Evolutionary conservation across 1,284 basidiomycete genomes (phyloP).

Genomic region (Meripilus lineatus): DNA sequence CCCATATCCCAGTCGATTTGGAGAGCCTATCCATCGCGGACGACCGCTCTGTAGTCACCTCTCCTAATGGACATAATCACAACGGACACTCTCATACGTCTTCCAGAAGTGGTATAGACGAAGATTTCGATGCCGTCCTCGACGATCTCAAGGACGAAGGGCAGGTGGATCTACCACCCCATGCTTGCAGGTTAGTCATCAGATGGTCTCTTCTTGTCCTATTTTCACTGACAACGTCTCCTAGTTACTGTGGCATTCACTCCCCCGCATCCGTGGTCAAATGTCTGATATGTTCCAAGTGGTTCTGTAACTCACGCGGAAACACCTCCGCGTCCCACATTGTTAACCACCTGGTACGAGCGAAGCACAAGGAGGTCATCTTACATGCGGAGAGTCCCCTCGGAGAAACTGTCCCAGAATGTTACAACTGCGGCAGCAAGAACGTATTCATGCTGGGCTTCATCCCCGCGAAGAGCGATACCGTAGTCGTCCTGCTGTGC

Average conservation of each 20-base stretch:
- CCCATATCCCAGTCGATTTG: constrained; percentile 50
- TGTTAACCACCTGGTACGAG: constrained; percentile 97
- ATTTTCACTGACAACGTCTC: neutral
- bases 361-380: constrained; percentile 98
- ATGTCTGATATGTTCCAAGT: constrained; percentile 93
- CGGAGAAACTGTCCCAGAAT: constrained; percentile 96
- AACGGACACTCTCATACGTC: constrained; percentile 27
- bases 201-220: constrained; percentile 10
- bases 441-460: constrained; percentile 99
- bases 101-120: constrained; percentile 49
- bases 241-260: constrained; percentile 97
- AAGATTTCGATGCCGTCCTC: constrained; percentile 82
- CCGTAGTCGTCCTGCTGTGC: constrained; percentile 97
- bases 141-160: constrained; percentile 87
- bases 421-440: constrained; percentile 99
- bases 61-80: constrained; percentile 34
- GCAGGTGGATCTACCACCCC: constrained; percentile 78
- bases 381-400: constrained; percentile 93
- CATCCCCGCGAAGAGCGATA: constrained; percentile 98
- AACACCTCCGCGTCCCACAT: constrained; percentile 98
- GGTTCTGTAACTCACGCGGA: constrained; percentile 99
- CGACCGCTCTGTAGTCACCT: constrained; percentile 37
- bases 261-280: constrained; percentile 97
- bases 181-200: constrained; percentile 91
- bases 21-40: constrained; percentile 63